Evolutionary conservation across 176 grass and related monocot species (phyloP).

Genomic region (Triticum monococcum): DNA sequence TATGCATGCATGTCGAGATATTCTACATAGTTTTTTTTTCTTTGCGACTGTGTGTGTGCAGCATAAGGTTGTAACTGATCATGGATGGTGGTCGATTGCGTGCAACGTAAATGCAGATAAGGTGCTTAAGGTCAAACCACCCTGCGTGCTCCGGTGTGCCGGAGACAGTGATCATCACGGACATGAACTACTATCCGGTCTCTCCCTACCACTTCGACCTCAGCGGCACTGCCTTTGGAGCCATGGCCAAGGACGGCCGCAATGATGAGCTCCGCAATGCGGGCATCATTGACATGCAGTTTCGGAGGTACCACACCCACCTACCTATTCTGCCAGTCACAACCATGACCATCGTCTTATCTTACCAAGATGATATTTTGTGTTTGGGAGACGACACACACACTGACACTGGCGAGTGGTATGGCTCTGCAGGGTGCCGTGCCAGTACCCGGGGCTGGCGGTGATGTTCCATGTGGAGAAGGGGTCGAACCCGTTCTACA

Average conservation of each 20-base stretch:
- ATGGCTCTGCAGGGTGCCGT: constrained; percentile 11
- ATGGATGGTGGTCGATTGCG: too few species aligned
- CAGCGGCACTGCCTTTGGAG: neutral
- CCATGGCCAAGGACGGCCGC: constrained; percentile 36
- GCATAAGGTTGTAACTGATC: too few species aligned
- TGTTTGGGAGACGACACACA: too few species aligned
- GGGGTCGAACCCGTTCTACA: constrained; percentile 62
- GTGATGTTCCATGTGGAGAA: constrained; percentile 60
- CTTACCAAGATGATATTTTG: neutral
- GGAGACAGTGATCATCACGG: neutral
- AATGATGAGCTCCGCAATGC: constrained; percentile 20
- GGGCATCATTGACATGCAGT: neutral
- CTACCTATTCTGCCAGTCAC: too few species aligned
- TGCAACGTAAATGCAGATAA: neutral
- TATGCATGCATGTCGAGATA: too few species aligned
- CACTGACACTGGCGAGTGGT: too few species aligned
- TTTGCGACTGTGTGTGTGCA: too few species aligned
- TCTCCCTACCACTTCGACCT: neutral
- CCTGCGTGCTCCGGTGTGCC: neutral
- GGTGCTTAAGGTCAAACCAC: neutral
- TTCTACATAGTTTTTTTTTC: too few species aligned
- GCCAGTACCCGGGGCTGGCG: constrained; percentile 28
- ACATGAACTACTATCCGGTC: too few species aligned
- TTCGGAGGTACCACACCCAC: constrained; percentile 12
- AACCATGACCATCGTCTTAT: neutral